Base-by-base conservation (phyloP, 352 stramenopile species). In the Nothophytophthora sp. region DNA sequence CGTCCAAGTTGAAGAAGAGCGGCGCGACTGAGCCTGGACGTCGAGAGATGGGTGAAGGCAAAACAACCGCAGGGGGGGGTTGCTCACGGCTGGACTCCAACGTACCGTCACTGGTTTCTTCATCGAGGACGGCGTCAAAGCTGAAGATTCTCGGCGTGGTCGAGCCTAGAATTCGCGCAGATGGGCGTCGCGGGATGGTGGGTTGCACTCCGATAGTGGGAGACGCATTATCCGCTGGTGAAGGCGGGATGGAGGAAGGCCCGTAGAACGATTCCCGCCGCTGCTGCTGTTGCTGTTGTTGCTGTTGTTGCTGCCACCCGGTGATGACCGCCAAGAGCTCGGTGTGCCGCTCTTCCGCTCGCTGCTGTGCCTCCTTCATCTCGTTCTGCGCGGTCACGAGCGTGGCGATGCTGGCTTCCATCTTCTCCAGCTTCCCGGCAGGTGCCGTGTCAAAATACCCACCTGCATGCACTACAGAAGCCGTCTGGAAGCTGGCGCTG, bases 1-100 rank as follows among this genome's bases (percentile, higher is more conserved):
- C 62, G n/a, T 86, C 71, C 27, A 83, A 80, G 35, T 67, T 81
- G 53, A 82, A 85, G 12, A 72, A 49, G 11, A 55, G 58, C 34
- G 67, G 67, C 12, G 49, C 58, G 15, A 44, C 20, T 10, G 29
- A 27, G n/a, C 30, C 23, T 25, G 42, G 55, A n/a, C 52, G 52
- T 48, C 45, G 38, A 34, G 20, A 34, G 11, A 11, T 37, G 19
- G 32, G 15, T 42, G n/a, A 47, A 3, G 41, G 30, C 23, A 38
- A 23, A 9, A 36, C 28, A 18, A 22, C 20, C 7, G 43, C 27
- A 1, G 37, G 24, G 23, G 32, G 23, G n/a, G 15, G 34, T 15
- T 60, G 48, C 36, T 25, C 49, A 19, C 38, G 59, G 27, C 47
- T 70, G 34, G 5, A 37, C 32, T 20, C 32, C 32, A 37, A 13